Conservation (phyloP, 768 basidiomycete genomes). For the Polyporus arcularius region DNA sequence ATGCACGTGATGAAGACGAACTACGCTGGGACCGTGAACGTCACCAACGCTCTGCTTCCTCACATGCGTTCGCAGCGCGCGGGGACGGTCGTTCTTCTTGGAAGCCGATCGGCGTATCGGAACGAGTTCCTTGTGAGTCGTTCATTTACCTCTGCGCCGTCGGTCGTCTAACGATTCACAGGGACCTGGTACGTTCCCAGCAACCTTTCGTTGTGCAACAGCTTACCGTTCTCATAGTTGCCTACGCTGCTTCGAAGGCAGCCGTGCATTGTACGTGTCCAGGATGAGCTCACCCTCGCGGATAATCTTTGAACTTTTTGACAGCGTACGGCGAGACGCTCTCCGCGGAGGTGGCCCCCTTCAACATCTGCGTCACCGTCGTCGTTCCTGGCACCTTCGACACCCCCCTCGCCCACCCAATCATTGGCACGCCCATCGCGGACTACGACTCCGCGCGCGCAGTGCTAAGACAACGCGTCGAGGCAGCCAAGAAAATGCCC, state of each 20-base stretch:
- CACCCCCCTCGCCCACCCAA: slow-evolving; percentile 16
- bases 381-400: slow-evolving; percentile 30
- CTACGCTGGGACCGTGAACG: slow-evolving; percentile 41
- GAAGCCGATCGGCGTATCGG: slow-evolving; percentile 35
- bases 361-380: slow-evolving; percentile 30
- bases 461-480: not conserved
- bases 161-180: not conserved
- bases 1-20: slow-evolving; percentile 39
- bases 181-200: slow-evolving; percentile 8
- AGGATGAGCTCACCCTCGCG: no score
- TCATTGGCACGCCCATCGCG: slow-evolving; percentile 7
- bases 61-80: slow-evolving; percentile 32
- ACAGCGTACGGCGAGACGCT: slow-evolving; percentile 30
- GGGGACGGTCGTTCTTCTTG: slow-evolving; percentile 37
- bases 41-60: slow-evolving; percentile 42
- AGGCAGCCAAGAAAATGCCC: slow-evolving; percentile 4
- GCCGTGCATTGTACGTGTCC: slow-evolving; percentile 28
- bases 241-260: slow-evolving; percentile 29
- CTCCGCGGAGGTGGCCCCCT: slow-evolving; percentile 26
- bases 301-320: not conserved
- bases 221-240: slow-evolving; percentile 10
- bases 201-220: not conserved
- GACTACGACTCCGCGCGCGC: slow-evolving; percentile 24
- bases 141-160: not conserved
- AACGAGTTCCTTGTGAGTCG: slow-evolving; percentile 33